Conservation (phyloP, 2,329 filamentous ascomycete species). For the Teratosphaeria nubilosa region DNA sequence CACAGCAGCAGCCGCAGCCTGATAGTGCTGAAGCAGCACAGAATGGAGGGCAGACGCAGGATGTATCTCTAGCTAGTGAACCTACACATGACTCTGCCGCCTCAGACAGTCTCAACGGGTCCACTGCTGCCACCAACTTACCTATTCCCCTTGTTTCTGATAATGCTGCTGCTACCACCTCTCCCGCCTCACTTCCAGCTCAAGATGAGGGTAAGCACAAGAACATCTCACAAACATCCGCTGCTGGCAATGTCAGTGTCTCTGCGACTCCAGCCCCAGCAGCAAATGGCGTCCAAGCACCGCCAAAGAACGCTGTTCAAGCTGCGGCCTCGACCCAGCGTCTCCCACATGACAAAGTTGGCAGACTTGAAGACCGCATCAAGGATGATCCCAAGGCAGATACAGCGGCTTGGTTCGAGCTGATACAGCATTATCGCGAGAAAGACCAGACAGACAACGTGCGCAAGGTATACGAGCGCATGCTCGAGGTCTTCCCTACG, state of each 20-base stretch:
- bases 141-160: constrained; percentile 13
- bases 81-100: constrained; percentile 25
- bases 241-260: neutral
- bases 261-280: constrained; percentile 2
- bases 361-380: constrained; percentile 80
- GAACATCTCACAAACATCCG: constrained; percentile 39
- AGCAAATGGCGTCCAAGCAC: constrained; percentile 1
- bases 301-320: constrained; percentile 5
- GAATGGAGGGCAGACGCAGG: constrained; percentile 27
- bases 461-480: constrained; percentile 71
- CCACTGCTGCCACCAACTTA: constrained; percentile 18
- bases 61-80: constrained; percentile 51
- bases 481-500: constrained; percentile 79
- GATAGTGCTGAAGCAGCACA: constrained; percentile 17
- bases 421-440: constrained; percentile 76
- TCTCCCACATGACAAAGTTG: constrained; percentile 62
- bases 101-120: constrained; percentile 25
- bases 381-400: constrained; percentile 88
- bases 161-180: constrained; percentile 16
- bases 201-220: constrained; percentile 26
- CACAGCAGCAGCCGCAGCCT: constrained; percentile 18
- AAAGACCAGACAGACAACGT: constrained; percentile 75
- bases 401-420: constrained; percentile 77
- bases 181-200: constrained; percentile 20
- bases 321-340: constrained; percentile 32